Percentiles rank a stretch among this genome's conserved stretches.
Evolutionary conservation across 345 rosid species (phyloP).

Genomic region (Aquilaria sinensis): DNA sequence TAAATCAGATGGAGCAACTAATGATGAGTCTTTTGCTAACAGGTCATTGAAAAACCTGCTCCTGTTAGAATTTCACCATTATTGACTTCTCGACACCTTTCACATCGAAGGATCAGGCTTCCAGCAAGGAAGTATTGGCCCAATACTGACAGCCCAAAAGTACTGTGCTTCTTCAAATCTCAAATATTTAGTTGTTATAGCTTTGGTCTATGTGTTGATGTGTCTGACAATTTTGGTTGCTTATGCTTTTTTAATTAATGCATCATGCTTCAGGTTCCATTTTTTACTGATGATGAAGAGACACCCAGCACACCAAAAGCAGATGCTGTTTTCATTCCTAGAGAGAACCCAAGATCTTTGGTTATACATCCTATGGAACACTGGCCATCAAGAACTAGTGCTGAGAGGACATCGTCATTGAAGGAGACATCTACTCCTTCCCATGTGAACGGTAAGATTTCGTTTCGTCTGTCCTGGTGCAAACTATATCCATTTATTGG

Average conservation of each 20-base stretch:
- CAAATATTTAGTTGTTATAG: neutral
- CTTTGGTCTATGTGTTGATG: neutral
- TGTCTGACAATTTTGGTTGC: neutral
- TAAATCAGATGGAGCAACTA: neutral
- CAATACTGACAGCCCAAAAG: conserved; percentile 65
- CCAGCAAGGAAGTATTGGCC: conserved; percentile 81
- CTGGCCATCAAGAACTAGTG: conserved; percentile 41
- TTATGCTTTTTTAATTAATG: conserved; percentile 9
- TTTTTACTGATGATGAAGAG: conserved; percentile 78
- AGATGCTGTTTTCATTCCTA: conserved; percentile 75
- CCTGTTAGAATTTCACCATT: conserved; percentile 71
- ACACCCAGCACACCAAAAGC: conserved; percentile 80
- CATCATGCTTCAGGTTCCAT: conserved; percentile 60
- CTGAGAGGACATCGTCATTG: conserved; percentile 40
- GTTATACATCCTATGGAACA: conserved; percentile 60
- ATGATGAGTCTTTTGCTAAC: conserved; percentile 9
- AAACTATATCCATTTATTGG: neutral
- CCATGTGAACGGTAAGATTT: conserved; percentile 46
- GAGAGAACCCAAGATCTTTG: conserved; percentile 92
- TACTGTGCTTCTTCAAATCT: conserved; percentile 12
- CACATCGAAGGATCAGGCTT: conserved; percentile 62
- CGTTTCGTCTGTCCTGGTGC: neutral
- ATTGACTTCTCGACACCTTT: conserved; percentile 75
- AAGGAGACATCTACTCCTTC: conserved; percentile 32
- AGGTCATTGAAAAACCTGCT: conserved; percentile 84